Conservation (phyloP, 2,329 filamentous ascomycete species). For the Leptographium flavum region DNA sequence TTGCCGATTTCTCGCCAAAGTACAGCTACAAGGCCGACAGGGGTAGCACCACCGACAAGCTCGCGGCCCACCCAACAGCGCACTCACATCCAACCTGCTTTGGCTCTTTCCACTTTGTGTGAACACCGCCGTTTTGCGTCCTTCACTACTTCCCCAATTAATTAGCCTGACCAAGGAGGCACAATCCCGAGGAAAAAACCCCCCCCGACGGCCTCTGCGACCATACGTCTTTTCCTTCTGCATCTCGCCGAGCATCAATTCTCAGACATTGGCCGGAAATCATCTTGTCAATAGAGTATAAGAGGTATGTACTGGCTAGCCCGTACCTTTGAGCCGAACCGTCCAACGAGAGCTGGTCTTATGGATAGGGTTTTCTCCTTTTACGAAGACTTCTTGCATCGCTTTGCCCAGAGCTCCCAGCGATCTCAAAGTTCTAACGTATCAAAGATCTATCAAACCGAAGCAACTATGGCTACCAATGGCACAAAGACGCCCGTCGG, state of each 20-base stretch:
- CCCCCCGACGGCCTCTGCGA: background rate
- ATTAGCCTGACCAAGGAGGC: background rate
- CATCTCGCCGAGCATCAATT: background rate
- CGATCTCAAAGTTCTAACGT: constrained; percentile 3
- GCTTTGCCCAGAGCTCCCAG: no score
- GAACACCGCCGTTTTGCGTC: background rate
- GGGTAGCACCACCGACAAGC: background rate
- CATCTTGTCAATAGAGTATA: background rate
- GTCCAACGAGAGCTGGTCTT: no score
- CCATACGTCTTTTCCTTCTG: background rate
- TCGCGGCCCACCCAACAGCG: background rate
- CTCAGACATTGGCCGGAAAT: background rate
- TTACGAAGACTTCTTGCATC: background rate
- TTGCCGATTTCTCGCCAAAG: background rate
- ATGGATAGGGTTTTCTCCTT: background rate
- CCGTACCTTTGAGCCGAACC: background rate
- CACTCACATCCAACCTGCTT: background rate
- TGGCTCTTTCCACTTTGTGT: background rate
- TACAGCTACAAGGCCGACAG: background rate
- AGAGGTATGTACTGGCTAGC: background rate
- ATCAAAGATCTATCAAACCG: background rate
- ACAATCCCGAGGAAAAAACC: background rate
- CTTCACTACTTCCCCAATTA: constrained; percentile 1
- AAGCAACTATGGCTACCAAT: constrained; percentile 36
- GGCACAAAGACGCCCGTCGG: constrained; percentile 30